These are phyloP conservation scores for Trametes meyenii DNA, from an alignment of 768 basidiomycete species.

Conservation along the genomic window DNA sequence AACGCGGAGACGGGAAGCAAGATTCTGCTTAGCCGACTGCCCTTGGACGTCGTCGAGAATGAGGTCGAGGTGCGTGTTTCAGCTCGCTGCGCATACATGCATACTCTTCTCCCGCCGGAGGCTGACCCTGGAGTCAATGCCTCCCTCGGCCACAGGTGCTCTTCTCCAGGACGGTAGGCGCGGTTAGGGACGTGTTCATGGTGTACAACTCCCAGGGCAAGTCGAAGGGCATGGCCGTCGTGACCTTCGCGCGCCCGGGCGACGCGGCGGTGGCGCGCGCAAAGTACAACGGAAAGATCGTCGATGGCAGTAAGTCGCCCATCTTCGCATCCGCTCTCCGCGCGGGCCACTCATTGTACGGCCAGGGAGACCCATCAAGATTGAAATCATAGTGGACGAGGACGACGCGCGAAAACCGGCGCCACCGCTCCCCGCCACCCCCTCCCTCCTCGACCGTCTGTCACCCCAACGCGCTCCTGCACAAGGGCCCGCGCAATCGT, in stretches of 20 bases:
- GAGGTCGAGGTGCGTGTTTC: conserved; percentile 60
- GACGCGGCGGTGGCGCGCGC: conserved; percentile 64
- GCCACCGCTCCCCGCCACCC: conserved; percentile 32
- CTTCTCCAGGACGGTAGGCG: conserved; percentile 77
- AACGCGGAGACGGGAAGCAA: conserved; percentile 50
- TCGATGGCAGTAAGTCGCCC: conserved; percentile 56
- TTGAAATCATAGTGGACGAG: conserved; percentile 60
- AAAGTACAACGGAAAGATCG: conserved; percentile 77
- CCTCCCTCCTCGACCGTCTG: conserved; percentile 45
- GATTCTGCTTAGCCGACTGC: conserved; percentile 67
- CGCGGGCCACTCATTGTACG: background rate
- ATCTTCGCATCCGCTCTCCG: background rate
- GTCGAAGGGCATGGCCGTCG: conserved; percentile 82
- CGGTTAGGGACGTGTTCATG: conserved; percentile 68
- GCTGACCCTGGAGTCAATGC: background rate
- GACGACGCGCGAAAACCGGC: conserved; percentile 32
- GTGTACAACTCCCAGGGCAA: conserved; percentile 75
- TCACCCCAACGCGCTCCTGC: background rate
- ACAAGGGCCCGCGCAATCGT: conserved; percentile 23
- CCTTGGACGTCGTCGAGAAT: conserved; percentile 65
- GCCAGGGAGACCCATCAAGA: conserved; percentile 67
- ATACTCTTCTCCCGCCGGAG: background rate
- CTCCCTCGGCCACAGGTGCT: conserved; percentile 51
- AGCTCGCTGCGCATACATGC: background rate
- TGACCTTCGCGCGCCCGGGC: conserved; percentile 61